These are phyloP conservation scores for Paraurostyla sp. DNA, from an alignment of 73 alveolate genomes.

Conservation along the genomic window DNA sequence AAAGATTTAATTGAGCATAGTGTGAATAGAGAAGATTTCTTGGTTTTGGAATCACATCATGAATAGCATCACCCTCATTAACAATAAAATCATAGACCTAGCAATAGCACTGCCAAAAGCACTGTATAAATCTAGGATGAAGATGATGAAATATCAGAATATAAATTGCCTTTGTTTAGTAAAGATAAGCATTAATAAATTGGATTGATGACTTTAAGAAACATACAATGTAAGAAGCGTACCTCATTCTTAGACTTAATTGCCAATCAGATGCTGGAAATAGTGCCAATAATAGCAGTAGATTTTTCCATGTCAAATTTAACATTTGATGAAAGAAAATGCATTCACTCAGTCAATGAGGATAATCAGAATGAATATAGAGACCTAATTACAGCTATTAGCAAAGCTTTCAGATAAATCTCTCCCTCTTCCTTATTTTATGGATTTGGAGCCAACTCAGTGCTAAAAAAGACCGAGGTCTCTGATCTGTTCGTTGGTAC, in stretches of 20 bases:
- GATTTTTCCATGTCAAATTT: slow-evolving; percentile 54
- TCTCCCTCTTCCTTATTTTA: slow-evolving; percentile 55
- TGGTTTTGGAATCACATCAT: not conserved
- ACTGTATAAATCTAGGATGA: not conserved
- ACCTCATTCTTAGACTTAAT: slow-evolving; percentile 32
- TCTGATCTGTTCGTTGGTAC: slow-evolving; percentile 60
- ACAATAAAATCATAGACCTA: not conserved
- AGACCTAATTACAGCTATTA: not conserved
- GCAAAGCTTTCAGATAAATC: slow-evolving; percentile 44
- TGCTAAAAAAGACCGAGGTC: slow-evolving; percentile 17
- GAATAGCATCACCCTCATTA: not conserved
- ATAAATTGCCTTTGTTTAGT: slow-evolving; percentile 47
- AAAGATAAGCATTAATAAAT: slow-evolving; percentile 12
- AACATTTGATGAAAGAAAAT: slow-evolving; percentile 63
- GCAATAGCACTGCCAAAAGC: not conserved
- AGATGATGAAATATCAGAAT: slow-evolving; percentile 34
- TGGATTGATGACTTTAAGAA: slow-evolving; percentile 49
- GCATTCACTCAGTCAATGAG: slow-evolving; percentile 51
- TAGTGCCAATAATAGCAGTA: slow-evolving; percentile 52
- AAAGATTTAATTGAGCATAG: slow-evolving; percentile 21
- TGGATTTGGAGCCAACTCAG: slow-evolving; percentile 65
- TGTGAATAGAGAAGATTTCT: slow-evolving; percentile 10
- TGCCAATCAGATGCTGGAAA: slow-evolving; percentile 26
- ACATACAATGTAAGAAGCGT: slow-evolving; percentile 29
- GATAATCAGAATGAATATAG: slow-evolving; percentile 60